Conservation (phyloP, 2,329 filamentous ascomycete species). For the Bipolaris zeicola region DNA sequence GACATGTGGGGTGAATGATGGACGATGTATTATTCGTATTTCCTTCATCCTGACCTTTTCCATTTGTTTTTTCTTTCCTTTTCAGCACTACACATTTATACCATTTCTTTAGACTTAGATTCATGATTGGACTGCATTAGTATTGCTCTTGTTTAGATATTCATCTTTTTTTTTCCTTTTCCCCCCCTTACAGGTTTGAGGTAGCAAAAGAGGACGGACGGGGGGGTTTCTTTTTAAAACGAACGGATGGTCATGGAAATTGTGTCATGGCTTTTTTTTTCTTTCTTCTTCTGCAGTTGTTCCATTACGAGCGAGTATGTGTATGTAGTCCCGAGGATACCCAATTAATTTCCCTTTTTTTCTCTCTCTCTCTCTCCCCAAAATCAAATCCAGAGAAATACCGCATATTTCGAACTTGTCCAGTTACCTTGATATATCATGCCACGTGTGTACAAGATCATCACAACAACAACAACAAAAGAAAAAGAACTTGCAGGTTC, state of each 20-base stretch:
- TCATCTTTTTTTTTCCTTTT: background rate
- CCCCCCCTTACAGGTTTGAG: no score
- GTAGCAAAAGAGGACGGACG: background rate
- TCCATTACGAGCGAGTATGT: background rate
- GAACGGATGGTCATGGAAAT: background rate
- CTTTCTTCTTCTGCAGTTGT: background rate
- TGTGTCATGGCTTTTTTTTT: background rate
- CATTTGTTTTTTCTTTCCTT: background rate
- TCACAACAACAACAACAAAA: no score
- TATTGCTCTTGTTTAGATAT: background rate
- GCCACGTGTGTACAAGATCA: no score
- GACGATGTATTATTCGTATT: background rate
- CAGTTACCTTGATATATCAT: no score
- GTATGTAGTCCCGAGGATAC: background rate
- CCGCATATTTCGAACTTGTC: background rate
- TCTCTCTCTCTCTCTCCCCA: no score
- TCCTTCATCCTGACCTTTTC: background rate
- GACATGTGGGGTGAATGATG: slow-evolving; percentile 16
- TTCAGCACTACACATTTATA: background rate
- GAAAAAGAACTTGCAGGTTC: no score
- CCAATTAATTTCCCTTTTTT: background rate
- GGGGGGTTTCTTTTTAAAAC: background rate
- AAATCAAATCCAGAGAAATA: background rate
- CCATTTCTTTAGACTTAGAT: background rate
- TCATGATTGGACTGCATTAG: background rate